phyloP scores from a whole-genome alignment of 1,284 basidiomycete genomes.

The Ceratorhiza oryzae-sativae region DNA sequence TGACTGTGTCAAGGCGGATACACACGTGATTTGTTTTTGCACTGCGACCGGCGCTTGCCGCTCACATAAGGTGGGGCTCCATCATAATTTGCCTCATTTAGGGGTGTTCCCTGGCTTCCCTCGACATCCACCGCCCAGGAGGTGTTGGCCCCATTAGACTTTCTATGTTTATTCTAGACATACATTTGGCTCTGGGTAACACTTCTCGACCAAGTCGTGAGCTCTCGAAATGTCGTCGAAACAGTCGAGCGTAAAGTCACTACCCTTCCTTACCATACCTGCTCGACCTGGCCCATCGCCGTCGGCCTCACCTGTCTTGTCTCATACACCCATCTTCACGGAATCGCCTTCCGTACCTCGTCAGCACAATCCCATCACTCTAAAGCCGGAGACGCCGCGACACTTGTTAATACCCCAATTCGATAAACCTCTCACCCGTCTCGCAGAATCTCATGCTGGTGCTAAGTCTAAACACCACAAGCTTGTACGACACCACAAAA shows the following conservation, averaged over 20 bases:
- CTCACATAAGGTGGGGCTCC: constrained; percentile 28
- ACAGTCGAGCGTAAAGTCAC: constrained; percentile 30
- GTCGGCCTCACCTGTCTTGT: constrained; percentile 21
- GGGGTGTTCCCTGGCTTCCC: constrained; percentile 27
- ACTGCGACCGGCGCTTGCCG: constrained; percentile 30
- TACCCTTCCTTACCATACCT: constrained; percentile 33
- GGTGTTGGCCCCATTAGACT: background rate
- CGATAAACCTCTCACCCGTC: constrained; percentile 22
- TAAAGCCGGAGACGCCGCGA: constrained; percentile 35
- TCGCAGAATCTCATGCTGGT: background rate
- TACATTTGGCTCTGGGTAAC: background rate
- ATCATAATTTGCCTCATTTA: constrained; percentile 38
- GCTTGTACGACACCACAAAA: constrained; percentile 29
- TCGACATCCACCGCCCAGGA: constrained; percentile 11
- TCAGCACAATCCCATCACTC: constrained; percentile 15
- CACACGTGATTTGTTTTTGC: constrained; percentile 28
- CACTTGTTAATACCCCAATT: constrained; percentile 35
- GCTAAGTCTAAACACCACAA: constrained; percentile 32
- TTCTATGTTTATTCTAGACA: background rate
- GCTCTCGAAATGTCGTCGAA: constrained; percentile 31
- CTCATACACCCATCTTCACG: constrained; percentile 19
- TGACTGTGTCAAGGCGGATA: constrained; percentile 19
- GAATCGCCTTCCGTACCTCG: constrained; percentile 13
- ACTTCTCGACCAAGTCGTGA: background rate
- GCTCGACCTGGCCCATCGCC: constrained; percentile 22